Percentiles rank a stretch among this genome's conserved stretches.
Conservation (phyloP, 495 filamentous ascomycete genomes). For the Daldinia decipiens region DNA sequence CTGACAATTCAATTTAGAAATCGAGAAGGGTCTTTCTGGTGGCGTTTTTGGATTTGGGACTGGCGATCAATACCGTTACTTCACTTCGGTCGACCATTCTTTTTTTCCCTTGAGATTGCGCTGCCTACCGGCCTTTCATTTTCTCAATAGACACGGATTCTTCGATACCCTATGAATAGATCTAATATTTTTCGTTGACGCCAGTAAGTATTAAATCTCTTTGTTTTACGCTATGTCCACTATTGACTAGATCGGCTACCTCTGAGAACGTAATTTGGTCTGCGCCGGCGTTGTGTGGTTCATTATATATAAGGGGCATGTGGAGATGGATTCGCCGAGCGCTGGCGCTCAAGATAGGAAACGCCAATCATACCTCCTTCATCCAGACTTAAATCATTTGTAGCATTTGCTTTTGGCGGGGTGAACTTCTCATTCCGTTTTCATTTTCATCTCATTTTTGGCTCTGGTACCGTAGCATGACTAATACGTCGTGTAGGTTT, state of each 20-base stretch:
- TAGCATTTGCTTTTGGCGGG: constrained; percentile 24
- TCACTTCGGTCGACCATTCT: constrained; percentile 16
- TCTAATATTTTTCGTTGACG: constrained; percentile 43
- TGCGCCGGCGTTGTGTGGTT: constrained; percentile 32
- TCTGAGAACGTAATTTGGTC: constrained; percentile 19
- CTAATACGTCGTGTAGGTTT: constrained; percentile 33
- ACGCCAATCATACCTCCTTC: constrained; percentile 36
- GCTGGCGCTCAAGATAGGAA: constrained; percentile 20
- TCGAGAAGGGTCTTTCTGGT: constrained; percentile 31
- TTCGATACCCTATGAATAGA: constrained; percentile 56
- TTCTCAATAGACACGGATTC: constrained; percentile 49
- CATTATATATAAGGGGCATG: constrained; percentile 24
- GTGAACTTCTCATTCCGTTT: constrained; percentile 16
- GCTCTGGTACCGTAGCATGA: constrained; percentile 19
- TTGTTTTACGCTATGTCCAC: constrained; percentile 5
- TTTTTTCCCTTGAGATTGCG: constrained; percentile 27
- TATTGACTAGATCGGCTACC: constrained; percentile 2
- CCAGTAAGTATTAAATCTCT: constrained; percentile 45
- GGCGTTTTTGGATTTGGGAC: constrained; percentile 43
- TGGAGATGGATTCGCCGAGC: constrained; percentile 28
- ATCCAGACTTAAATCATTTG: constrained; percentile 30
- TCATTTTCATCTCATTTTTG: constrained; percentile 14
- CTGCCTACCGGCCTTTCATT: constrained; percentile 24
- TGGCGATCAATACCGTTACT: constrained; percentile 31
- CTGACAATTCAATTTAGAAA: constrained; percentile 25